Evolutionary conservation across 805 yeast species (phyloP).

Genomic region (Suhomyces sp.): DNA sequence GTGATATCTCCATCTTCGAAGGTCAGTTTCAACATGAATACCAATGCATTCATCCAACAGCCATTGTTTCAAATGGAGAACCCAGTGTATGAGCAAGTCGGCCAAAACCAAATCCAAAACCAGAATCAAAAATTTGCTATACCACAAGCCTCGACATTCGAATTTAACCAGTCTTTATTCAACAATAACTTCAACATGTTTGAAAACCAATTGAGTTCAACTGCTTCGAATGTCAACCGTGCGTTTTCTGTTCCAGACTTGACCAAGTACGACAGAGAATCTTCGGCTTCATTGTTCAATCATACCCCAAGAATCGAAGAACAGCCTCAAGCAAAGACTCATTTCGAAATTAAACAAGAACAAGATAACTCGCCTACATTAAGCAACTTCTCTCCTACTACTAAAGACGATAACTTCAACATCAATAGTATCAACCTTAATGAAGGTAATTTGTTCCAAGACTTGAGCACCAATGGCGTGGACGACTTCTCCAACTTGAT

Average conservation of each 20-base stretch:
- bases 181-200: conserved; percentile 12
- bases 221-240: conserved; percentile 3
- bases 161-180: conserved; percentile 9
- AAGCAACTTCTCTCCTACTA: not conserved
- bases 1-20: conserved; percentile 6
- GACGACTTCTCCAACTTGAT: conserved; percentile 6
- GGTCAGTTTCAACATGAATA: conserved; percentile 3
- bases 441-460: not conserved
- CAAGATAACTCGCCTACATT: not conserved
- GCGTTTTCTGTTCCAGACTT: conserved; percentile 20
- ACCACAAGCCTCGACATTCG: conserved; percentile 13
- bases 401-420: not conserved
- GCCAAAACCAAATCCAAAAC: not conserved
- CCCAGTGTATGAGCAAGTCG: not conserved
- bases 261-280: conserved; percentile 6
- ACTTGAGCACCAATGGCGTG: not conserved
- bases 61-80: not conserved
- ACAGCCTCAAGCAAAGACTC: not conserved
- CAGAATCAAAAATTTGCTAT: conserved; percentile 5
- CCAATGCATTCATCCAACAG: not conserved
- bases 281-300: conserved; percentile 9
- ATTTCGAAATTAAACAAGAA: not conserved
- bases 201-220: not conserved
- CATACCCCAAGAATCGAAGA: conserved; percentile 5
- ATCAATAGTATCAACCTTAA: conserved; percentile 1